Conservation (phyloP, 345 rosid species). For the Cardamine chenopodiifolia region DNA sequence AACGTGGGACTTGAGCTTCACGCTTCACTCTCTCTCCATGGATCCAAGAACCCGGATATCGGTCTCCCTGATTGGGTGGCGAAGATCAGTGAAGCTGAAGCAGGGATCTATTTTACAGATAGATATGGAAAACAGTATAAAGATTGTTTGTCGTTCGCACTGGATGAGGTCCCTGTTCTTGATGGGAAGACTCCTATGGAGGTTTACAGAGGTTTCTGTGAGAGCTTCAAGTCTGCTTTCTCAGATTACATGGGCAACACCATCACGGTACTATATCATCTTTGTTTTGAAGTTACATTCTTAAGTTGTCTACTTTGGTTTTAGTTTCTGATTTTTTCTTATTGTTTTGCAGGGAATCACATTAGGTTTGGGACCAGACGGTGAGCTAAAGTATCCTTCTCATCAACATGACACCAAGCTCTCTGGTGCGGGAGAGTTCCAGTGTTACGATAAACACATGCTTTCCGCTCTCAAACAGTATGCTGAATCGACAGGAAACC, state of each 20-base stretch:
- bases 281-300: conserved; percentile 1
- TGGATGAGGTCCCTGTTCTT: conserved; percentile 76
- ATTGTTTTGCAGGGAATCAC: conserved; percentile 68
- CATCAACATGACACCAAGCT: conserved; percentile 41
- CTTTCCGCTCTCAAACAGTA: conserved; percentile 63
- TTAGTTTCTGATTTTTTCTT: conserved; percentile 12
- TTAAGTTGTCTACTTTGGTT: conserved; percentile 16
- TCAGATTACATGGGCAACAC: conserved; percentile 69
- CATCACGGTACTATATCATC: conserved; percentile 51
- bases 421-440: conserved; percentile 70
- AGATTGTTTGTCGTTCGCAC: conserved; percentile 75
- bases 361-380: conserved; percentile 85
- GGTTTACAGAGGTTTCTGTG: conserved; percentile 68
- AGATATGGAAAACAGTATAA: conserved; percentile 55
- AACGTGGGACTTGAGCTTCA: conserved; percentile 80
- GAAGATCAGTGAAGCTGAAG: conserved; percentile 55
- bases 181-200: conserved; percentile 75
- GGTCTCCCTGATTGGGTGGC: conserved; percentile 80
- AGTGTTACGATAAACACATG: conserved; percentile 86
- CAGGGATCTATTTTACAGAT: conserved; percentile 61
- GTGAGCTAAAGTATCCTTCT: conserved; percentile 86
- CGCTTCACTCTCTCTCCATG: conserved; percentile 76
- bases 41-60: conserved; percentile 48
- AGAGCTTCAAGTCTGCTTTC: conserved; percentile 78
- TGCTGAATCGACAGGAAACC: conserved; percentile 71